Evolutionary conservation across 164 flowering plant species (phyloP).

Genomic region (Amborella trichopoda): DNA sequence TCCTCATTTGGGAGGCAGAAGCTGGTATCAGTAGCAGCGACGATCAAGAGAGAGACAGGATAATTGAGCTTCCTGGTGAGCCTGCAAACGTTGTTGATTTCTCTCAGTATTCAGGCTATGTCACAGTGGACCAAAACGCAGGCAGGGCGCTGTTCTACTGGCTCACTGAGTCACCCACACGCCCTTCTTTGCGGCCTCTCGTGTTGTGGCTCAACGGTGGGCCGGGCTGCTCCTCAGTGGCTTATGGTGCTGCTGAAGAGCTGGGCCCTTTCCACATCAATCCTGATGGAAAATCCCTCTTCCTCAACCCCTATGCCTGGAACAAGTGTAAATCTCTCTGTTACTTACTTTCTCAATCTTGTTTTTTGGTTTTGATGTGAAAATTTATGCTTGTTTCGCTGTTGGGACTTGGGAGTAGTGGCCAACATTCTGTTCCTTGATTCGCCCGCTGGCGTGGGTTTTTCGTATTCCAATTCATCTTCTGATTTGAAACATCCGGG

Average conservation of each 20-base stretch:
- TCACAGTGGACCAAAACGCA: constrained; percentile 54
- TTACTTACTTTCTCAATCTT: not conserved
- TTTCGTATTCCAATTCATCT: constrained; percentile 75
- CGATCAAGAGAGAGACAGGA: constrained; percentile 57
- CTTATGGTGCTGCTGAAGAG: constrained; percentile 89
- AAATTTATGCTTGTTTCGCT: not conserved
- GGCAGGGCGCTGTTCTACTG: constrained; percentile 96
- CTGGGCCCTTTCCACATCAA: constrained; percentile 75
- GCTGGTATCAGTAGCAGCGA: too few relatives aligned
- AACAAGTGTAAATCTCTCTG: constrained; percentile 39
- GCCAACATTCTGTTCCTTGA: constrained; percentile 93
- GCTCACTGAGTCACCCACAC: constrained; percentile 67
- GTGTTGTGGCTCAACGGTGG: constrained; percentile 97
- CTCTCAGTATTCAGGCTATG: constrained; percentile 81
- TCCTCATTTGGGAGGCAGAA: too few relatives aligned
- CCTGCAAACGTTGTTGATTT: constrained; percentile 48
- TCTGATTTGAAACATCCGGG: constrained; percentile 71
- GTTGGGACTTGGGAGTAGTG: constrained; percentile 33
- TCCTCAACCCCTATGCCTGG: constrained; percentile 74
- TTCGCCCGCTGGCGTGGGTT: constrained; percentile 98
- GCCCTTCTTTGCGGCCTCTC: constrained; percentile 48
- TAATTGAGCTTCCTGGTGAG: constrained; percentile 67
- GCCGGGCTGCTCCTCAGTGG: constrained; percentile 95
- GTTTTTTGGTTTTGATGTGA: constrained; percentile 7
- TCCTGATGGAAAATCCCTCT: constrained; percentile 70